Percentiles rank a stretch among this genome's conserved stretches.
Conservation (phyloP, 2,329 filamentous ascomycete genomes). For the Ascocoryne sarcoides region DNA sequence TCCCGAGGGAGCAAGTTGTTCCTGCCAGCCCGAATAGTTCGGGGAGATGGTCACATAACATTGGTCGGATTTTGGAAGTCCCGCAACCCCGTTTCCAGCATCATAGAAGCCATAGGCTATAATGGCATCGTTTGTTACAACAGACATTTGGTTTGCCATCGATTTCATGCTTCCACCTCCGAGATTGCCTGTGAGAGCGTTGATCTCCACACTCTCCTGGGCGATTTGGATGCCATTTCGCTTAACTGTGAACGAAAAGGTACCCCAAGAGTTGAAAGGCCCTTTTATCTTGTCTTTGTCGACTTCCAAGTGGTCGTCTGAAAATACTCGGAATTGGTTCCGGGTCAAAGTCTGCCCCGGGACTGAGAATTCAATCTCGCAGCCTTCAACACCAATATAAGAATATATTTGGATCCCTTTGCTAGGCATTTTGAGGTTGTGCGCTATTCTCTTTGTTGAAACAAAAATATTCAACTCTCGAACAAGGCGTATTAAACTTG, state of each 20-base stretch:
- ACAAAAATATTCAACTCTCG: no score
- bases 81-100: constrained; percentile 35
- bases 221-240: constrained; percentile 33
- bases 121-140: constrained; percentile 30
- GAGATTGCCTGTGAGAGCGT: constrained; percentile 36
- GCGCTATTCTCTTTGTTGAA: no score
- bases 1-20: constrained; percentile 32
- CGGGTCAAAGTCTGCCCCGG: constrained; percentile 30
- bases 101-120: constrained; percentile 42
- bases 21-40: constrained; percentile 37
- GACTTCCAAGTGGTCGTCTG: constrained; percentile 36
- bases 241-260: constrained; percentile 36
- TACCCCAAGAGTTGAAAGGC: constrained; percentile 36
- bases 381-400: constrained; percentile 33
- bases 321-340: constrained; percentile 30
- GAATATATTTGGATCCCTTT: constrained; percentile 34
- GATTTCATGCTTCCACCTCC: constrained; percentile 30
- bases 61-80: constrained; percentile 36
- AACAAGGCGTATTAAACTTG: no score
- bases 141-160: constrained; percentile 17
- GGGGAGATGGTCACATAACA: constrained; percentile 37
- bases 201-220: constrained; percentile 38
- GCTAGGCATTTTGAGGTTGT: constrained; percentile 32
- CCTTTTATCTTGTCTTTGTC: constrained; percentile 35
- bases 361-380: constrained; percentile 37